Evolutionary conservation across 2,329 filamentous ascomycete genomes (phyloP).

Genomic region (Chalaropsis ovoidea): DNA sequence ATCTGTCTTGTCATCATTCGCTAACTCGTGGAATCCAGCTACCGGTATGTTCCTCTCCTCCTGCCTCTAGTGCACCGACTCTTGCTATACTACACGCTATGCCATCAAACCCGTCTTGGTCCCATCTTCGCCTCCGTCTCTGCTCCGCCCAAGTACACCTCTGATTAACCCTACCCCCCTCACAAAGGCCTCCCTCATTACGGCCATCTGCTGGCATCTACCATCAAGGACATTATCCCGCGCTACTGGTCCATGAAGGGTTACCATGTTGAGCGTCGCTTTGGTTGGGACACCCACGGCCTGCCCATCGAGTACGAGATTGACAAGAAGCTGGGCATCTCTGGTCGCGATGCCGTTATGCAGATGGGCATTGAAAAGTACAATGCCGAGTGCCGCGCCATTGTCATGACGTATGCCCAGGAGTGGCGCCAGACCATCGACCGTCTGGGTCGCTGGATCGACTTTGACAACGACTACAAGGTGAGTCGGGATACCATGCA

Average conservation of each 20-base stretch:
- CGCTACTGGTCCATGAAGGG: constrained; percentile 91
- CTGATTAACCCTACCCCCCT: background rate
- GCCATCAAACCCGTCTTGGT: background rate
- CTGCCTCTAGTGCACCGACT: background rate
- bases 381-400: constrained; percentile 73
- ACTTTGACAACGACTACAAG: constrained; percentile 74
- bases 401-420: constrained; percentile 72
- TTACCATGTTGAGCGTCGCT: constrained; percentile 71
- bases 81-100: background rate
- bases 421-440: constrained; percentile 75
- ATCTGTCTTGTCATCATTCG: constrained; percentile 13
- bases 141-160: background rate
- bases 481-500: constrained; percentile 30
- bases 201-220: constrained; percentile 66
- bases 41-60: constrained; percentile 22
- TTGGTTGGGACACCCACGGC: constrained; percentile 82
- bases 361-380: constrained; percentile 73
- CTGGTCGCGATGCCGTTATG: constrained; percentile 67
- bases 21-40: constrained; percentile 20
- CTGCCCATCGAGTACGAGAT: constrained; percentile 86
- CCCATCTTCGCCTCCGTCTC: background rate
- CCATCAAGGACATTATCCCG: constrained; percentile 86
- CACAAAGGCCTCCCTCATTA: constrained; percentile 30
- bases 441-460: constrained; percentile 63
- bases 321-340: constrained; percentile 78